A percentile compares a stretch with the other conserved stretches of the same genome.
These are phyloP conservation scores for Fusarium illudens DNA, from an alignment of 2,329 filamentous ascomycete species.

Conservation along the genomic window DNA sequence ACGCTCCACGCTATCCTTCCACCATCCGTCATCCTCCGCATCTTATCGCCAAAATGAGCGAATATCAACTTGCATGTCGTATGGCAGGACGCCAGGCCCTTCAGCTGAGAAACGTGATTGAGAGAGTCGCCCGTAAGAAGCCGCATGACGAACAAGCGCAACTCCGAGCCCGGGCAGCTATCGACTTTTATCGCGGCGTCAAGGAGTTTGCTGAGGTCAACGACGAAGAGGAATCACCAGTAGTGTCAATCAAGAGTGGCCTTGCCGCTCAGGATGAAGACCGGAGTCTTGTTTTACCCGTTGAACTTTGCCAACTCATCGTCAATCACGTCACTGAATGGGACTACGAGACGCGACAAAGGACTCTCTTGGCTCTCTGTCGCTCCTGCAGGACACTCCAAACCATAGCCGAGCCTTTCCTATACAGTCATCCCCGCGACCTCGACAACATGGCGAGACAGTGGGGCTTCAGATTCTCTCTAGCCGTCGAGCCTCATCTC, in stretches of 20 bases:
- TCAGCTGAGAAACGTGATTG: not conserved
- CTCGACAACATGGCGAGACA: not conserved
- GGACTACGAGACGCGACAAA: not conserved
- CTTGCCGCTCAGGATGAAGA: not conserved
- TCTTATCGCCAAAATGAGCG: not conserved
- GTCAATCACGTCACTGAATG: not conserved
- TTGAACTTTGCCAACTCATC: conserved; percentile 11
- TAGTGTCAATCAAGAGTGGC: no score
- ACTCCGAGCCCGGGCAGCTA: not conserved
- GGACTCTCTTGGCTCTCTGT: conserved; percentile 14
- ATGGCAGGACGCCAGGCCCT: not conserved
- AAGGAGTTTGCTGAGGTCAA: not conserved
- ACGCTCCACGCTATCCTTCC: not conserved
- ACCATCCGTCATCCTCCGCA: not conserved
- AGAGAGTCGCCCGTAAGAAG: not conserved
- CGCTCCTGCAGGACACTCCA: not conserved
- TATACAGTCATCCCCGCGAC: conserved; percentile 12
- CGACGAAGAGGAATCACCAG: not conserved
- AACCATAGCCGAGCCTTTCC: not conserved
- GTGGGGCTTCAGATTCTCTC: conserved; percentile 2
- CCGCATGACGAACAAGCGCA: conserved; percentile 5
- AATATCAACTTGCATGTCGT: not conserved
- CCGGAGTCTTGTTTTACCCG: not conserved
- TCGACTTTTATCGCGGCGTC: not conserved
- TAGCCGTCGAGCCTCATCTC: conserved; percentile 15